Percentiles rank a stretch among this genome's conserved stretches.
Conservation (phyloP, 352 stramenopile species). For the Aphanomyces euteiches region DNA sequence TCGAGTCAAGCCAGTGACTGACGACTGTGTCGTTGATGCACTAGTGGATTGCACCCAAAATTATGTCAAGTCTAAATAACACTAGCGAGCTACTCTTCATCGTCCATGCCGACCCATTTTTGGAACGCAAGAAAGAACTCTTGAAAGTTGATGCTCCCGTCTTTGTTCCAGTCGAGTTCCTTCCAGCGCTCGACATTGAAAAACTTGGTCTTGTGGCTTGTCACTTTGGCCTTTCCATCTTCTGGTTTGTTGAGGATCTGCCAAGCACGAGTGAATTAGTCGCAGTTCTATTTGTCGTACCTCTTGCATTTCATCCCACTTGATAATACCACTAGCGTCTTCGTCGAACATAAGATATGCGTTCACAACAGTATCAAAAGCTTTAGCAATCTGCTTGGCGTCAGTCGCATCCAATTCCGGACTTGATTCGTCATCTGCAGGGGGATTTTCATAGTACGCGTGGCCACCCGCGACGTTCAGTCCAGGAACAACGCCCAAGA, state of each 20-base stretch:
- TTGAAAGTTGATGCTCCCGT: conserved; percentile 86
- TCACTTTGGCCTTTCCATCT: conserved; percentile 32
- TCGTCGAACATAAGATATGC: conserved; percentile 84
- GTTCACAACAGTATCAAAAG: conserved; percentile 76
- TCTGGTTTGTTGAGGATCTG: conserved; percentile 41
- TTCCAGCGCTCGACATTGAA: conserved; percentile 66
- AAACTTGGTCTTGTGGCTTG: conserved; percentile 24
- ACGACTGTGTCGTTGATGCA: not conserved
- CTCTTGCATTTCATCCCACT: conserved; percentile 52
- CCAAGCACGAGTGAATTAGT: conserved; percentile 35
- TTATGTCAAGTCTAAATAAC: not conserved
- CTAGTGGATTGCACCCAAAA: not conserved
- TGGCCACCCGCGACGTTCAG: conserved; percentile 37
- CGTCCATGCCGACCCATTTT: conserved; percentile 75
- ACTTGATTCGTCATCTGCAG: not conserved
- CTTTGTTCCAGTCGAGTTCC: conserved; percentile 82
- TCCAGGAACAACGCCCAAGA: conserved; percentile 75
- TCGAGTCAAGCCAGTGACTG: conserved; percentile 46
- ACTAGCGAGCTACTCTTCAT: conserved; percentile 33
- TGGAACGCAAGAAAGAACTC: conserved; percentile 88
- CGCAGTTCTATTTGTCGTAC: conserved; percentile 62
- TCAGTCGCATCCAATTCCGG: conserved; percentile 35
- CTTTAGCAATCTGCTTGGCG: conserved; percentile 57
- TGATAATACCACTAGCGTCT: conserved; percentile 73
- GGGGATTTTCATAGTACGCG: conserved; percentile 30